A percentile compares a stretch with the other conserved stretches of the same genome.
These are phyloP conservation scores for Flaveria brownii DNA, from an alignment of 129 eudicot genomes.

Conservation along the genomic window DNA sequence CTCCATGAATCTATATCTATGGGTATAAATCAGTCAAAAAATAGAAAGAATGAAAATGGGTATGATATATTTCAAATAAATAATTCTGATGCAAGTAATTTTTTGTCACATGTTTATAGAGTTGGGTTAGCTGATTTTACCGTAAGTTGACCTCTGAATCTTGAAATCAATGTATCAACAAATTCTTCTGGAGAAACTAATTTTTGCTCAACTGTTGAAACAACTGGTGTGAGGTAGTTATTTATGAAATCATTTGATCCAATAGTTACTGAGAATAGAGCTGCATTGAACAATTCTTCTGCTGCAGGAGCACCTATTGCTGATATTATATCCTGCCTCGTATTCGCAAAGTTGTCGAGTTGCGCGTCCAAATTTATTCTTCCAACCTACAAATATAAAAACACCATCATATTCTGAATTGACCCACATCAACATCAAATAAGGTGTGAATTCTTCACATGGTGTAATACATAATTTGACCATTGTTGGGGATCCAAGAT, in stretches of 20 bases:
- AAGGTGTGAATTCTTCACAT: too few relatives aligned
- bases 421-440: too few relatives aligned
- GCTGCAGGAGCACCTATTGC: conserved; percentile 59
- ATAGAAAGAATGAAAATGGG: too few relatives aligned
- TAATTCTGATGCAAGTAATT: too few relatives aligned
- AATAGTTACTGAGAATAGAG: conserved; percentile 68
- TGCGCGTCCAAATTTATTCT: conserved; percentile 87
- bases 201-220: conserved; percentile 50
- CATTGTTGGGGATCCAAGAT: too few relatives aligned
- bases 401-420: neutral
- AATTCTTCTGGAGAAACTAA: conserved; percentile 60
- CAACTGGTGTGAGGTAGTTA: conserved; percentile 69
- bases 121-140: conserved; percentile 30
- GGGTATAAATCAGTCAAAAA: too few relatives aligned
- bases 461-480: too few relatives aligned
- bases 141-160: conserved; percentile 66
- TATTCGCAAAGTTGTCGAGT: conserved; percentile 80
- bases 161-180: conserved; percentile 60
- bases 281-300: conserved; percentile 43
- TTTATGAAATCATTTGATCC: conserved; percentile 94
- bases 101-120: too few relatives aligned
- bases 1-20: too few relatives aligned
- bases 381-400: conserved; percentile 50
- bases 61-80: too few relatives aligned
- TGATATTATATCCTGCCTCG: conserved; percentile 62